Evolutionary conservation across 768 basidiomycete species (phyloP), one percentile per base, ranked within the genome.

Genomic region (Suillus occidentalis): DNA sequence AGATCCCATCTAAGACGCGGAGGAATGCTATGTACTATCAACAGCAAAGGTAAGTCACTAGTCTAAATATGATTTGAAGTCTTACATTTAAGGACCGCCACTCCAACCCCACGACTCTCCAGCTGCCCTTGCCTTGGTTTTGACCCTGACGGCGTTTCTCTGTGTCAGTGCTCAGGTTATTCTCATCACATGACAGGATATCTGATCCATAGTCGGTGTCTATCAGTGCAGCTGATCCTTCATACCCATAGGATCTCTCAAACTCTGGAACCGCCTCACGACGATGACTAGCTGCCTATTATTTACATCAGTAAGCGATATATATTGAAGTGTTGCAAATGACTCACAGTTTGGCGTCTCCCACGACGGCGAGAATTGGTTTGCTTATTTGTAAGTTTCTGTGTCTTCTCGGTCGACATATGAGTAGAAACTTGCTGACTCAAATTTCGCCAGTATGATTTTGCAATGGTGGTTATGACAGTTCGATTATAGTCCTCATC

Each of bases 371-470:
- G 5, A 6, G 49, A 0, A 10, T 50, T 50, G 14, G 1, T 25
- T 25, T 50, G 49, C 22, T 50, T 50, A 25, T 5, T 25, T 12
- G 49, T 50, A 13, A 50, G 49, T 22, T 50, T 50, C 13, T 25
- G 13, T 6, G 22, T 14, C 25, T 25, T 50, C 49, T 50, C 22
- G 3, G 49, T 1, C 22, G 13, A 50, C 14, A 13, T 6, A 2
- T 25, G 22, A 14, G 1, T 50, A 14, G 49, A 25, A 3, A 62
- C 20, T 50, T 62, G 49, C 47, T 31, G 20, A 25, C n/a, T 28
- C 3, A 62, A 6, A 36, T 62, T 62, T 39, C 49, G 16, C 61
- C 61, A 62, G 61, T 62, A 62, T 9, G 50, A 62, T 62, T 62
- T 53, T 2, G 61, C 25, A 16, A 62, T 53, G 2, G 18, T 62